Evolutionary conservation across 139 green algal species (phyloP).

Genomic region (Nannochloris sp.): DNA sequence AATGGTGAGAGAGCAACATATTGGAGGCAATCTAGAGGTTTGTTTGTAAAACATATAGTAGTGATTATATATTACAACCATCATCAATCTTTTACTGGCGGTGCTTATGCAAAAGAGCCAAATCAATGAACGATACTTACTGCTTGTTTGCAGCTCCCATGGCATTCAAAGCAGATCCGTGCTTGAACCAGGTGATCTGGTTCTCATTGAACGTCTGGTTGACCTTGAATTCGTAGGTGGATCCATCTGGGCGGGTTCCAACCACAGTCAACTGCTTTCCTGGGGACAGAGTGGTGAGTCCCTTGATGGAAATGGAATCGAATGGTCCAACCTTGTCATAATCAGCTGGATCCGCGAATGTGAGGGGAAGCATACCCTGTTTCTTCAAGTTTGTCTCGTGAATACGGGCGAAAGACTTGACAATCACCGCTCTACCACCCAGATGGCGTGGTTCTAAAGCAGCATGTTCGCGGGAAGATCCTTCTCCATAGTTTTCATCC

Average conservation of each 20-base stretch:
- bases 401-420: conserved; percentile 93
- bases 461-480: conserved; percentile 81
- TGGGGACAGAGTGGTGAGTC: conserved; percentile 66
- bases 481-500: conserved; percentile 47
- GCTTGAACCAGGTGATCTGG: conserved; percentile 92
- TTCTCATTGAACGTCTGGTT: conserved; percentile 97
- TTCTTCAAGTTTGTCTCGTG: conserved; percentile 98
- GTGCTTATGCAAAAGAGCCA: background rate
- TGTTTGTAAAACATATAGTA: too few relatives aligned
- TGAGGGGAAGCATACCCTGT: conserved; percentile 82
- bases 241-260: conserved; percentile 70
- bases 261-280: conserved; percentile 69
- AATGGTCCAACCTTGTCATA: conserved; percentile 79
- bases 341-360: conserved; percentile 80
- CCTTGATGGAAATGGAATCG: conserved; percentile 70
- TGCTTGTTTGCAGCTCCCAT: conserved; percentile 49
- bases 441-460: conserved; percentile 91
- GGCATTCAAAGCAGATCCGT: conserved; percentile 80
- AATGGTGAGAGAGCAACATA: too few relatives aligned
- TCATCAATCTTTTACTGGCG: background rate
- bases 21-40: too few relatives aligned
- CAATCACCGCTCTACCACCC: conserved; percentile 77
- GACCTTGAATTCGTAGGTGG: conserved; percentile 69
- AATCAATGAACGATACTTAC: background rate
- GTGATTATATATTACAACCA: too few relatives aligned